Base-by-base conservation (phyloP, 192 early-diverging fungal species). In the Linderina pennispora region DNA sequence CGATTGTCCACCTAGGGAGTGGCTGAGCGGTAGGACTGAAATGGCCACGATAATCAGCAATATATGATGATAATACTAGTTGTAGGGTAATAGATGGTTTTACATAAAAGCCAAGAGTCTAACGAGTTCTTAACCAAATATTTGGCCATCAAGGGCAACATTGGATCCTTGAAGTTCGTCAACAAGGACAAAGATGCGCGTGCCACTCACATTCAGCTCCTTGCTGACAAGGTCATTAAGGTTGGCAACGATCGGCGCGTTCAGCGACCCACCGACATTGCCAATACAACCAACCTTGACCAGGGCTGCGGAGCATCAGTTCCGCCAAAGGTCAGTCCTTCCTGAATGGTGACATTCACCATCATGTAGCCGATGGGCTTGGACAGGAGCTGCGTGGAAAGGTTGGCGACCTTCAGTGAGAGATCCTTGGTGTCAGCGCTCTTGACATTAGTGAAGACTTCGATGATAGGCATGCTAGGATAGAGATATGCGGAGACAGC, bases 301-400 rank as follows among this genome's bases (percentile, higher is more conserved):
- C 19, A 43, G 43, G 8, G 40, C 59, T 18, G 59, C 52, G 59
- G 50, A 41, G 37, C 38, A 28, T 46, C 58, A 6, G 44, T 52
- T 14, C 44, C 58, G 21, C 58, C 58, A 36, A 52, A 36, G 2
- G 45, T 53, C 50, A 60, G 22, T 19, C 50, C 47, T 37, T 36
- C 18, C 28, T 46, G 47, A 24, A 40, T 11, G 4, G 46, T 53
- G 34, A 53, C 43, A 14, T 37, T 33, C 3, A 44, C 21, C 44
- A 52, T 52, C 26, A 60, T 45, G 33, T 52, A 53, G 38, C 40
- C 5, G 40, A 60, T 22, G 4, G 58, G 58, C 50, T 53, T 60
- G 15, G 44, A 51, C 50, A 60, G 50, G n/a, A 60, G 49, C 58
- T 60, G 23, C 1, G 58, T 50, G 20, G 53, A 37, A 1, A 40